Base-by-base conservation (phyloP, 495 filamentous ascomycete genomes). In the Podospora pseudoanserina region DNA sequence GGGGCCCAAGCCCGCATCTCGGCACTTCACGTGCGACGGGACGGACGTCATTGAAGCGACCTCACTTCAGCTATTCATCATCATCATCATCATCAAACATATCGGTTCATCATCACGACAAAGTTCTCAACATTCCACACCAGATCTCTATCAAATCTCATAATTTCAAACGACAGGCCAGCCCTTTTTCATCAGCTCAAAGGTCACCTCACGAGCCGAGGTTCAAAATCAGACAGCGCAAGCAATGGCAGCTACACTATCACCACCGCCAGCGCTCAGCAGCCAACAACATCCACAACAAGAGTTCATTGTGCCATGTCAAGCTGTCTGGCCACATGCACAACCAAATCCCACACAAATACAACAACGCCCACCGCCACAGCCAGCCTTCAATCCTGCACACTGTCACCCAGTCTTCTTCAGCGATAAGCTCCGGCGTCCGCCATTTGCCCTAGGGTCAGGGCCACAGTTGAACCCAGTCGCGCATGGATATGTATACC, bases 381-480 rank as follows among this genome's bases (percentile, higher is more conserved):
- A 6, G 6, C 63, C 63, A 28, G 30, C 34, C 5, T 63, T 20
- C 69, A 79, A 85, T 73, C 68, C 82, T 26, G 79, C 85, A 1
- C 78, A 76, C 49, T 72, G 82, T 27, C 86, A 89, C 67, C 87
- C 86, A 5, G 86, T 86, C 5, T 88, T 88, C 75, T 88, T 88
- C 75, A 87, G 85, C 16, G 76, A 83, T 16, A 81, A 81, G 60
- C 70, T 88, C 60, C 82, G 81, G 64, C 80, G 77, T 56, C 74
- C 81, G 4, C 75, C 81, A 1, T 65, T 73, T 7, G 67, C 73
- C 2, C 64, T 75, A 2, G 49, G 68, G 4, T 59, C 74, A 3
- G 75, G 72, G 1, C 67, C 71, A 4, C 68, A 77, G 16, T 67
- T 67, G 1, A 84, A 70, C 65, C 86, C 85, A 5, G 83, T 86